Evolutionary conservation across 371 early-diverging fungal genomes (phyloP).

Genomic region (Mycotypha africana): DNA sequence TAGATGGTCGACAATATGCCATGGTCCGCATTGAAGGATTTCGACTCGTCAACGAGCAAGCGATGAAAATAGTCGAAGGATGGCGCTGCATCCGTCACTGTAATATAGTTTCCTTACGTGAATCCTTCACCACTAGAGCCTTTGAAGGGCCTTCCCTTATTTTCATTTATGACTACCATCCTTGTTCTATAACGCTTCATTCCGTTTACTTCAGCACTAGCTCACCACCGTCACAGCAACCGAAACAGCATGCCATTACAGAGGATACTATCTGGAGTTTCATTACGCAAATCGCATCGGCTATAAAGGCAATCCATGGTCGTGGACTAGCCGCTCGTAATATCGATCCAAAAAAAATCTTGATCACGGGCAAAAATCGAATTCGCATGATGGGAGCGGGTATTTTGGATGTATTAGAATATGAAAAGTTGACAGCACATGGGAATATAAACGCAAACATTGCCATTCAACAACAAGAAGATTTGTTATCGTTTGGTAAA

Average conservation of each 20-base stretch:
- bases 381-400: conserved; percentile 81
- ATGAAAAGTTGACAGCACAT: no score
- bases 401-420: conserved; percentile 77
- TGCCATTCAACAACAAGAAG: conserved; percentile 72
- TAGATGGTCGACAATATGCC: conserved; percentile 81
- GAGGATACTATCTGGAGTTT: conserved; percentile 43
- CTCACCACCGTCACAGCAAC: background rate
- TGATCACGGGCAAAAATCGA: conserved; percentile 76
- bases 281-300: conserved; percentile 80
- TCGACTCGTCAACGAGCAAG: conserved; percentile 70
- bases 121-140: conserved; percentile 91
- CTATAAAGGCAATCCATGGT: conserved; percentile 77
- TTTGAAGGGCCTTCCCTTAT: conserved; percentile 91
- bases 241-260: background rate
- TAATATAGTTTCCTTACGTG: conserved; percentile 82
- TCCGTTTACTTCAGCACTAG: conserved; percentile 57
- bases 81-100: conserved; percentile 84
- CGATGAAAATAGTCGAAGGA: conserved; percentile 76
- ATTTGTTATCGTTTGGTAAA: conserved; percentile 82
- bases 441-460: conserved; percentile 59
- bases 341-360: conserved; percentile 77
- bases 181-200: conserved; percentile 70
- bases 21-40: conserved; percentile 76
- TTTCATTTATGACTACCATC: conserved; percentile 89
- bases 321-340: conserved; percentile 76